Conservation (phyloP, 2,329 filamentous ascomycete genomes). For the Cladosporium phlei region DNA sequence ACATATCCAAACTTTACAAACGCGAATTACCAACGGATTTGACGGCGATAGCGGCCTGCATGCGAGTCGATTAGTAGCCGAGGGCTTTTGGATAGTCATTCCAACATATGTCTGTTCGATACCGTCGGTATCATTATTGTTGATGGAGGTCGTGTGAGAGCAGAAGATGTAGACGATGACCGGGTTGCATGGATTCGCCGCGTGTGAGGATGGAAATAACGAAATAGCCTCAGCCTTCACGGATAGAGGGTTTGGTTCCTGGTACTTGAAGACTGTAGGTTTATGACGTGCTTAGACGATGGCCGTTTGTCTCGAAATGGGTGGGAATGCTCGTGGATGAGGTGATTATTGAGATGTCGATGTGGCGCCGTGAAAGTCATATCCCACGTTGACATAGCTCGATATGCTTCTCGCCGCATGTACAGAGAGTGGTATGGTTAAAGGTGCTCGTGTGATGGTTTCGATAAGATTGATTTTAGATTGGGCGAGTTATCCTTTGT, state of each 20-base stretch:
- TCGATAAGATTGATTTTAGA: neutral
- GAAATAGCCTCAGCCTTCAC: slow-evolving; percentile 1
- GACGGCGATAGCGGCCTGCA: neutral
- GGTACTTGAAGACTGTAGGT: neutral
- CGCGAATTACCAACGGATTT: neutral
- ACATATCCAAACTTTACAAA: slow-evolving; percentile 1
- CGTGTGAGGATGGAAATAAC: no score
- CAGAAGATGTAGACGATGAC: neutral
- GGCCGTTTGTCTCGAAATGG: slow-evolving; percentile 1
- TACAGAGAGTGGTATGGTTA: no score
- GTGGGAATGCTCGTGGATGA: neutral
- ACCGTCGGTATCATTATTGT: neutral
- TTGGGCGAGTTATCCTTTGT: neutral
- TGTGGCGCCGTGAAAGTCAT: neutral
- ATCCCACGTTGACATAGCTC: no score
- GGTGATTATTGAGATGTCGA: neutral
- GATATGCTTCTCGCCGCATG: no score
- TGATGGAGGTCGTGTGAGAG: neutral
- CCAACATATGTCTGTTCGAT: neutral
- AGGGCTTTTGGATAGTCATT: no score
- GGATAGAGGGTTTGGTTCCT: slow-evolving; percentile 5
- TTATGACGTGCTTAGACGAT: slow-evolving; percentile 1
- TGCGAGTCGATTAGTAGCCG: no score
- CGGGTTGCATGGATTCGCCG: neutral
- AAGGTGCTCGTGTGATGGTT: neutral